Evolutionary conservation across 805 yeast species (phyloP), one percentile per base, ranked within the genome.

Genomic region (Cyberlindnera mycetangii): DNA sequence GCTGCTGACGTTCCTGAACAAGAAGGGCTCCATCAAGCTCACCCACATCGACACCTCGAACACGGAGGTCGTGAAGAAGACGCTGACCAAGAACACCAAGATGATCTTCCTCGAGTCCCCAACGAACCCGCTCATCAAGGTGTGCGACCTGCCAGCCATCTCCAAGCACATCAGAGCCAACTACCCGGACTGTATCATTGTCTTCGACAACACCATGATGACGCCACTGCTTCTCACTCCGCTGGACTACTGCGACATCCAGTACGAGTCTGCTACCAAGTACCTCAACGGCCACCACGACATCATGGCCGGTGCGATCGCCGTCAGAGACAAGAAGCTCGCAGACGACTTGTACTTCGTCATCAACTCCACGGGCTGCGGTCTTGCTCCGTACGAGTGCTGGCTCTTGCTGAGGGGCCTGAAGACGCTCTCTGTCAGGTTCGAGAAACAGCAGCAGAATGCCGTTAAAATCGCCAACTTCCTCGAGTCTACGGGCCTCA

Each of bases 131-230:
- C 75, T 89, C 54, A 86, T 89, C 64, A 87, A 89, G 67, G 86
- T 90, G 48, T 81, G 87, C 47, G 96, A 92, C 62, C 78, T 90
- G 42, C 80, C 78, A 48, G 68, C 78, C 27, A 81, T 89, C 47
- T 68, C 89, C 15, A 68, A 69, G 31, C 71, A 77, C 49, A 89
- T 90, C 36, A 93, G 88, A 60, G 62, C 67, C 34, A 71, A 75
- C 33, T 83, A 75, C 59, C 89, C 95, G 15, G 74, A 81, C 31
- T 74, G 85, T 42, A 62, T 83, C 39, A 81, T 88, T 32, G 95
- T 88, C 12, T 90, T 90, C 50, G 97, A 90, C 68, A 90, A 92
- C 72, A 92, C 97, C 47, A 90, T 90, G 98, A 85, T 90, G 95
- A 83, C 96, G 22, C 97, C 97, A 11, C 66, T 90, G 49, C 73